Evolutionary conservation across 1,284 basidiomycete genomes (phyloP), one percentile per base, ranked within the genome.

Genomic region (Phenoliferia sp.): DNA sequence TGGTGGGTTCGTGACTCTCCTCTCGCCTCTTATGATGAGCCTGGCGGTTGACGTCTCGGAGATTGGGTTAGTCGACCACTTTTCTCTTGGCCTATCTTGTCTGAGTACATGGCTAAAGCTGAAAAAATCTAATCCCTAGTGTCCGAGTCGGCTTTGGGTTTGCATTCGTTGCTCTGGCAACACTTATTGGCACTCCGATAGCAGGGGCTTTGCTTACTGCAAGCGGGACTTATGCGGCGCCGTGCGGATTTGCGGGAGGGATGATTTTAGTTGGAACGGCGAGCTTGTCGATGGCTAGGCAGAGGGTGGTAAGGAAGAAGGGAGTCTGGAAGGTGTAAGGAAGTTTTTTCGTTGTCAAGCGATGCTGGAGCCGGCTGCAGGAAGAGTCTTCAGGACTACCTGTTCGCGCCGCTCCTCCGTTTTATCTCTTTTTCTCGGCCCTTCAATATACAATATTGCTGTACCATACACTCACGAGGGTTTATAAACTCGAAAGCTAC

Each of bases 91-190:
- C 16, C 35, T n/a, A 22, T 17, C 34, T 39, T n/a, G 9, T 0
- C 26, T 35, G 3, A 17, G 9, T 15, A 9, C 56, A 12, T 22
- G 12, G 12, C 39, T 44, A 44, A 12, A 12, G 32, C 57, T 63
- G 66, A 48, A 32, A 31, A 4, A 57, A n/a, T n/a, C n/a, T n/a
- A n/a, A n/a, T n/a, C n/a, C n/a, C n/a, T n/a, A n/a, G n/a, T n/a
- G n/a, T n/a, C n/a, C n/a, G 66, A 28, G 22, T 48, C 34, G 66
- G 66, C 19, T 35, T 64, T 16, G 66, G 66, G 19, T 61, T 64
- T 55, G 19, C 59, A n/a, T 62, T 65, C 35, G 59, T 68, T 22
- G 55, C 66, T 3, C 5, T 64, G 19, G 39, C 62, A 12, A 9
- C 19, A 9, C 39, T 68, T 22, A 12, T 61, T 2, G 66, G 66